Evolutionary conservation across 1,284 basidiomycete genomes (phyloP).

Genomic region (Coniophora puteana): DNA sequence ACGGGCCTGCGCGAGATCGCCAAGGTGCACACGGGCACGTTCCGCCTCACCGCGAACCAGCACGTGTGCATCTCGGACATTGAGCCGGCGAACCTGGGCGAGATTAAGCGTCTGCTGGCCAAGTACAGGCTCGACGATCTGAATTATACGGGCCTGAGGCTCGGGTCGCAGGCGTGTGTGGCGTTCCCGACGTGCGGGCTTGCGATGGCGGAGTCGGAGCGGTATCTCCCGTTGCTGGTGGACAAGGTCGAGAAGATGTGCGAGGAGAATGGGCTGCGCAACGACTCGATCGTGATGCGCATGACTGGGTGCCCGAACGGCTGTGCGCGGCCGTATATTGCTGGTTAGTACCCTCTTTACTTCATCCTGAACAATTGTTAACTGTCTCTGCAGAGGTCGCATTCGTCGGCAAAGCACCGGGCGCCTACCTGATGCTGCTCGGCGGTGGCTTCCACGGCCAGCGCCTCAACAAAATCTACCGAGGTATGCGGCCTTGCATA

Average conservation of each 20-base stretch:
- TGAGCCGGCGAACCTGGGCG: conserved; percentile 63
- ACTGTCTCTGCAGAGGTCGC: conserved; percentile 68
- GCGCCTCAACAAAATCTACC: conserved; percentile 90
- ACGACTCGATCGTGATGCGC: conserved; percentile 95
- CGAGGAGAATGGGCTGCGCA: conserved; percentile 88
- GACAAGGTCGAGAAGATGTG: conserved; percentile 96
- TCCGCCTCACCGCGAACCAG: conserved; percentile 94
- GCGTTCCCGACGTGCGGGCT: conserved; percentile 96
- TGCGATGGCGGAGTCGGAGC: conserved; percentile 94
- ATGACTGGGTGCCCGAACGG: conserved; percentile 98
- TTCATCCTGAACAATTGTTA: neutral
- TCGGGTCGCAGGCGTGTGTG: conserved; percentile 93
- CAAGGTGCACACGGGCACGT: conserved; percentile 89
- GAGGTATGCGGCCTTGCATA: conserved; percentile 53
- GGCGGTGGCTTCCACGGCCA: conserved; percentile 95
- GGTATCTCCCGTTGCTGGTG: conserved; percentile 93
- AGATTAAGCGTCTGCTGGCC: conserved; percentile 78
- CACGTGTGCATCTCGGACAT: conserved; percentile 91
- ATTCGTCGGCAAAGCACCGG: conserved; percentile 96
- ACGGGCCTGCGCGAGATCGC: conserved; percentile 91
- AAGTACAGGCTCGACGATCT: conserved; percentile 94
- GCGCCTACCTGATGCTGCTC: conserved; percentile 91
- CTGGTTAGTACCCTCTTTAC: conserved; percentile 43
- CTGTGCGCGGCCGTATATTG: conserved; percentile 93
- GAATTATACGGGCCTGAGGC: conserved; percentile 74